Conservation (phyloP, 2,329 filamentous ascomycete genomes). For the Colletotrichum spinosum region DNA sequence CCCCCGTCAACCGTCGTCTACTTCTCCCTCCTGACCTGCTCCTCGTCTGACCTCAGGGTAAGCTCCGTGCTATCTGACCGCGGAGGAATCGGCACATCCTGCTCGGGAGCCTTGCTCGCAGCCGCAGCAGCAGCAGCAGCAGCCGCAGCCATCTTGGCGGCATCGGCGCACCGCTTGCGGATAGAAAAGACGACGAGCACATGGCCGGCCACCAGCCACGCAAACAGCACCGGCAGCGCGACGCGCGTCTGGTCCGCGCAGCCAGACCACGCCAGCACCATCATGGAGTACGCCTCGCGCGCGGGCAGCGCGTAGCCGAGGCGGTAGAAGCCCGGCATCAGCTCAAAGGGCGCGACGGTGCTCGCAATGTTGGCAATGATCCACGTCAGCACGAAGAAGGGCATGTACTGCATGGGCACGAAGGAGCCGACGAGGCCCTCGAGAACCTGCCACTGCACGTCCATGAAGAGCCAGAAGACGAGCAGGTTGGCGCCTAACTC, state of each 20-base stretch:
- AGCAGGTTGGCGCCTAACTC: constrained; percentile 45
- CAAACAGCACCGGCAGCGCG: constrained; percentile 56
- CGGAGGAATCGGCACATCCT: background rate
- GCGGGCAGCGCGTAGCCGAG: constrained; percentile 52
- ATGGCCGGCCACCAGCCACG: constrained; percentile 49
- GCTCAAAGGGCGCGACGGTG: constrained; percentile 51
- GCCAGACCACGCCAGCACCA: constrained; percentile 56
- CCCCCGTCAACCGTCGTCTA: background rate
- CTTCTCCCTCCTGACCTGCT: constrained; percentile 21
- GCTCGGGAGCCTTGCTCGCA: background rate
- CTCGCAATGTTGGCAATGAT: constrained; percentile 53
- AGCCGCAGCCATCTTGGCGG: constrained; percentile 10
- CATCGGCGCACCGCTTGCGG: constrained; percentile 38
- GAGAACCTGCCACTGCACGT: constrained; percentile 55
- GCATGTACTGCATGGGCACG: constrained; percentile 50
- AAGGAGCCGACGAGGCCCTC: constrained; percentile 45
- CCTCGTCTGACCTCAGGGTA: constrained; percentile 23
- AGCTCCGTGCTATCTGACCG: constrained; percentile 19
- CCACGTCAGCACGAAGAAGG: constrained; percentile 57
- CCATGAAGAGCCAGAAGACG: constrained; percentile 53
- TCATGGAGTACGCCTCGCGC: constrained; percentile 47
- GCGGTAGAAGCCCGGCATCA: constrained; percentile 53
- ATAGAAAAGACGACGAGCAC: constrained; percentile 41
- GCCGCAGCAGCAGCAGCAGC: constrained; percentile 6
- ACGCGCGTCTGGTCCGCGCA: constrained; percentile 53